Conservation (phyloP, 768 basidiomycete species). For the Kockovaella imperatae region DNA sequence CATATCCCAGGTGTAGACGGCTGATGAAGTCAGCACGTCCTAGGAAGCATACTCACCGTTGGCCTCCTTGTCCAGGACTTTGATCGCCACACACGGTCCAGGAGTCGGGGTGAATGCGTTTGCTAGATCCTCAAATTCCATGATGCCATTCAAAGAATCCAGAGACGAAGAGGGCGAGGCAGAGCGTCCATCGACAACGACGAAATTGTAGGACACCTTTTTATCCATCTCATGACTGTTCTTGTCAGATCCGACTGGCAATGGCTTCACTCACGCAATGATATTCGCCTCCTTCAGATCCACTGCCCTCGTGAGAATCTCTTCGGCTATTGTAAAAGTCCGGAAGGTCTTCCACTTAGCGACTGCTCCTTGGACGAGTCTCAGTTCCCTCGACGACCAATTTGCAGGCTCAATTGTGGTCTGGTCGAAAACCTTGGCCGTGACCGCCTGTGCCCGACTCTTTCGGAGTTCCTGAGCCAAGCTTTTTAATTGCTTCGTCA, state of each 20-base stretch:
- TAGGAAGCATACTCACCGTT: slow-evolving; percentile 39
- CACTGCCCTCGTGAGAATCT: slow-evolving; percentile 73
- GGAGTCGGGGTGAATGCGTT: slow-evolving; percentile 66
- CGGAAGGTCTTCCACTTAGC: slow-evolving; percentile 77
- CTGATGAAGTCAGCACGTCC: slow-evolving; percentile 44
- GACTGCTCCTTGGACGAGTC: slow-evolving; percentile 72
- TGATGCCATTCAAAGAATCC: slow-evolving; percentile 76
- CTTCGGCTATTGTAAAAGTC: slow-evolving; percentile 87
- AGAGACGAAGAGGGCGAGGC: slow-evolving; percentile 73
- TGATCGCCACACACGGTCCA: slow-evolving; percentile 78
- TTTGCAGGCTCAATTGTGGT: slow-evolving; percentile 69
- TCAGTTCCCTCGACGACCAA: slow-evolving; percentile 71
- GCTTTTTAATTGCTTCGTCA: slow-evolving; percentile 77
- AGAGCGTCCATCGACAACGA: slow-evolving; percentile 72
- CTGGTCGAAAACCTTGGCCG: slow-evolving; percentile 48
- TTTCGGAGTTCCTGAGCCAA: slow-evolving; percentile 76
- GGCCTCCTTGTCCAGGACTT: slow-evolving; percentile 80
- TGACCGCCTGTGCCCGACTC: slow-evolving; percentile 50
- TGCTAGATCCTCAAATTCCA: slow-evolving; percentile 87
- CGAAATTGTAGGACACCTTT: slow-evolving; percentile 84
- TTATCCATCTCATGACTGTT: slow-evolving; percentile 76
- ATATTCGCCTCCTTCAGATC: slow-evolving; percentile 90
- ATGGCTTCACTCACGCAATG: slow-evolving; percentile 46
- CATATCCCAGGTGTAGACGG: slow-evolving; percentile 85
- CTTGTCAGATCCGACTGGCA: slow-evolving; percentile 5